phyloP scores from a whole-genome alignment of 2,329 filamentous ascomycete genomes.

The Trichoderma aggressivum region DNA sequence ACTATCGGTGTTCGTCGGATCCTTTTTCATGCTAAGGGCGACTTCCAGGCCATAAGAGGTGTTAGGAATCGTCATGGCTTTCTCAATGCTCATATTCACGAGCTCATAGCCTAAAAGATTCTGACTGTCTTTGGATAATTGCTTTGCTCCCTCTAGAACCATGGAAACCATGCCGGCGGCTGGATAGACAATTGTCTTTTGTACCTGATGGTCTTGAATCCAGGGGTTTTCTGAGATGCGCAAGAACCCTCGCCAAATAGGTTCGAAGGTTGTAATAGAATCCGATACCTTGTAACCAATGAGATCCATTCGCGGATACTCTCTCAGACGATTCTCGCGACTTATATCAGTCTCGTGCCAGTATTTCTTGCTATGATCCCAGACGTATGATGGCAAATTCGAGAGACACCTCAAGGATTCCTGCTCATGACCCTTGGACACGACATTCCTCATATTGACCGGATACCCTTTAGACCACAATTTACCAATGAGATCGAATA shows the following conservation, averaged over 20 bases:
- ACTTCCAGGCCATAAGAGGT: slow-evolving; percentile 48
- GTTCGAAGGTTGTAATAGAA: slow-evolving; percentile 41
- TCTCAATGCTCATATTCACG: slow-evolving; percentile 44
- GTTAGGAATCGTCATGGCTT: slow-evolving; percentile 50
- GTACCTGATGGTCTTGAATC: slow-evolving; percentile 50
- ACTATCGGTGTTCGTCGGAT: slow-evolving; percentile 6
- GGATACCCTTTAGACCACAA: slow-evolving; percentile 37
- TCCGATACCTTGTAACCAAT: slow-evolving; percentile 46
- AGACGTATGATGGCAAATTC: slow-evolving; percentile 51
- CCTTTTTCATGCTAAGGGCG: slow-evolving; percentile 42
- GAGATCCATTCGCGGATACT: slow-evolving; percentile 47
- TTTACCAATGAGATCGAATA: slow-evolving; percentile 34
- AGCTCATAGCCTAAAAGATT: slow-evolving; percentile 41
- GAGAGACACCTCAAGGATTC: slow-evolving; percentile 36
- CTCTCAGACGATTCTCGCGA: slow-evolving; percentile 41
- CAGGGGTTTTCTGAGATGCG: slow-evolving; percentile 49
- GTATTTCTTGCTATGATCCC: slow-evolving; percentile 51
- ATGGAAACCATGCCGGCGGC: slow-evolving; percentile 49
- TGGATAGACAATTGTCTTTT: slow-evolving; percentile 49
- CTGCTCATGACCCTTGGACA: slow-evolving; percentile 22
- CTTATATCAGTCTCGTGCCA: slow-evolving; percentile 53
- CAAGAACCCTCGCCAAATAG: slow-evolving; percentile 49
- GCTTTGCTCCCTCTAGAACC: slow-evolving; percentile 46
- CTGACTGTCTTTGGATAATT: slow-evolving; percentile 31
- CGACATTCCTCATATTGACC: slow-evolving; percentile 32